Conservation (phyloP, 192 early-diverging fungal genomes). For the Jimgerdemannia lactiflua region DNA sequence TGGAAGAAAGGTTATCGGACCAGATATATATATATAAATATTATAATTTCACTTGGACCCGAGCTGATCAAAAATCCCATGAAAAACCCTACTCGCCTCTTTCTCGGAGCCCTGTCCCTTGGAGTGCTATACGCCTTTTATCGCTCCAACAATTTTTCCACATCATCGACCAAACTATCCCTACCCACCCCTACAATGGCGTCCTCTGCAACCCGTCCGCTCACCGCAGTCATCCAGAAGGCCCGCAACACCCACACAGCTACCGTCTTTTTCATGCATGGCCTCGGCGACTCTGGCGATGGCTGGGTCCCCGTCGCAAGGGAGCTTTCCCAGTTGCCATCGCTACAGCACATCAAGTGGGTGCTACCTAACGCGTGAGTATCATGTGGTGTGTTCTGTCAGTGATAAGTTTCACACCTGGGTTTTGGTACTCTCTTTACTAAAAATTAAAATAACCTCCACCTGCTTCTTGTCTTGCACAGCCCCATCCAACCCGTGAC, state of each 20-base stretch:
- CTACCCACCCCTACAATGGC: neutral
- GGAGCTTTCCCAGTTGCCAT: conserved; percentile 39
- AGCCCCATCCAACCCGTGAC: conserved; percentile 60
- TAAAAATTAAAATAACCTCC: neutral
- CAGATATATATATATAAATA: too few species aligned
- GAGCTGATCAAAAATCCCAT: neutral
- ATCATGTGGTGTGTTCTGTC: neutral
- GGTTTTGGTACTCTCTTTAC: neutral
- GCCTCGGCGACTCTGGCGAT: conserved; percentile 57
- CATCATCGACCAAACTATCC: neutral
- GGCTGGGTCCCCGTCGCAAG: conserved; percentile 55
- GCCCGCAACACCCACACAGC: conserved; percentile 47
- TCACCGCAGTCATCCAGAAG: conserved; percentile 38
- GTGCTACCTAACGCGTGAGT: conserved; percentile 82
- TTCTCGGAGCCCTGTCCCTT: neutral
- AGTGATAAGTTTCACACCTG: neutral
- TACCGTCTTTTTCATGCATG: conserved; percentile 55
- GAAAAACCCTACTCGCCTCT: neutral
- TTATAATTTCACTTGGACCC: too few species aligned
- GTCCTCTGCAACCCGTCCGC: neutral
- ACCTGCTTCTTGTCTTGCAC: neutral
- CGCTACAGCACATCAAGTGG: conserved; percentile 85
- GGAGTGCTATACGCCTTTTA: neutral
- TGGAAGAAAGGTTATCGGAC: too few species aligned
- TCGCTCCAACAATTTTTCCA: neutral